Conservation (phyloP, 768 basidiomycete species). For the Boletus bicolor region DNA sequence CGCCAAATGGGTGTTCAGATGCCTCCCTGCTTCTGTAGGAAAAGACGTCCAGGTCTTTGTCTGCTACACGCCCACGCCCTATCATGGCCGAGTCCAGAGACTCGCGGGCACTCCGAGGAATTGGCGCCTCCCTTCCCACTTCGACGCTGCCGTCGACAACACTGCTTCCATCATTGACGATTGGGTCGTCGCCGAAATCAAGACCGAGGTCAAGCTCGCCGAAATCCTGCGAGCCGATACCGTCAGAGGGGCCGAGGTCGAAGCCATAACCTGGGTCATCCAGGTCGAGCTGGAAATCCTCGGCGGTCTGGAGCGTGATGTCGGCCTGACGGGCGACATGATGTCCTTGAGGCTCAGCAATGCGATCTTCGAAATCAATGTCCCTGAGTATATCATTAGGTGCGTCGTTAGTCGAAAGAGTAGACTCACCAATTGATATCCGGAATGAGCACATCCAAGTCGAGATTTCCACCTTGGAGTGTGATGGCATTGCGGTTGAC, state of each 20-base stretch:
- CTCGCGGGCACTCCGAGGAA: slow-evolving; percentile 42
- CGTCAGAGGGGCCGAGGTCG: slow-evolving; percentile 74
- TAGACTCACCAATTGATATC: slow-evolving; percentile 71
- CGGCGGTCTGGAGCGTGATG: slow-evolving; percentile 79
- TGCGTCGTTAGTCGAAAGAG: neutral
- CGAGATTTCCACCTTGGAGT: slow-evolving; percentile 70
- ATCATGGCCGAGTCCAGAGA: slow-evolving; percentile 64
- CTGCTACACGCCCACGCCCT: slow-evolving; percentile 41
- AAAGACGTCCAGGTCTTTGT: slow-evolving; percentile 59
- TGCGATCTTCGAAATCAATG: slow-evolving; percentile 68
- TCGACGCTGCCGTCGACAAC: slow-evolving; percentile 60
- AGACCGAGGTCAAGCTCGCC: slow-evolving; percentile 70
- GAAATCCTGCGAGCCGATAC: slow-evolving; percentile 85
- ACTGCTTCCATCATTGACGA: slow-evolving; percentile 41
- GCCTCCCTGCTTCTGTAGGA: slow-evolving; percentile 61
- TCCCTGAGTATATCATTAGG: slow-evolving; percentile 51
- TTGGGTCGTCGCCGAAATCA: slow-evolving; percentile 65
- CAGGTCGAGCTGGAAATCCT: slow-evolving; percentile 67
- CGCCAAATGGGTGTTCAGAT: slow-evolving; percentile 64
- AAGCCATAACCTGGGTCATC: slow-evolving; percentile 62
- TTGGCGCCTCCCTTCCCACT: slow-evolving; percentile 69
- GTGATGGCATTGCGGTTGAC: slow-evolving; percentile 90
- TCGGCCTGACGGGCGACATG: slow-evolving; percentile 84
- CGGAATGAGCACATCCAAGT: slow-evolving; percentile 75
- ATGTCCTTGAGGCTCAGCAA: slow-evolving; percentile 62